These are phyloP conservation scores for Artemisia annua DNA, from an alignment of 129 eudicot genomes.

Conservation along the genomic window DNA sequence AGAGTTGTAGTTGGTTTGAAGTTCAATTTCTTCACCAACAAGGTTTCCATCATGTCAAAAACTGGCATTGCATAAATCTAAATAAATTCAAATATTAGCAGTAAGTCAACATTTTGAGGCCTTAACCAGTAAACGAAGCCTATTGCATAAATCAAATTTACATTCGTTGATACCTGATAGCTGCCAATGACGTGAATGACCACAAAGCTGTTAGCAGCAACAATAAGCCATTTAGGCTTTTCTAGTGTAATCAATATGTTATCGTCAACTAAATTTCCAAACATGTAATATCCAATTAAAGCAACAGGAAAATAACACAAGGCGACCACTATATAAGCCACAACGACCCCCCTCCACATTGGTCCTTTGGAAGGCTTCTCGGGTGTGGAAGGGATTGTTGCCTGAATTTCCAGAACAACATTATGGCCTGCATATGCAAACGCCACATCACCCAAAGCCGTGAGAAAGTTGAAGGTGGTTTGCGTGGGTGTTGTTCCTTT, in stretches of 20 bases:
- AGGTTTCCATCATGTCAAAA: constrained; percentile 76
- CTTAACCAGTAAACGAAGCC: background rate
- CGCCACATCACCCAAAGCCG: constrained; percentile 70
- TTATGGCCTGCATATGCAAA: constrained; percentile 86
- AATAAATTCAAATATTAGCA: background rate
- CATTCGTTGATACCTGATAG: constrained; percentile 50
- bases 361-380: constrained; percentile 73
- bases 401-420: constrained; percentile 81
- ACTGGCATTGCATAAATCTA: constrained; percentile 85
- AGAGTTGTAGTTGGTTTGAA: constrained; percentile 55
- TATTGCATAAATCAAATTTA: too few species aligned
- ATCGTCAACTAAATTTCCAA: constrained; percentile 62
- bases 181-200: constrained; percentile 74
- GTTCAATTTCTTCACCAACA: constrained; percentile 53
- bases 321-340: constrained; percentile 71
- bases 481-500: constrained; percentile 29
- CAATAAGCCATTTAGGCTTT: constrained; percentile 73
- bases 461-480: constrained; percentile 55
- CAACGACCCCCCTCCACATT: constrained; percentile 71
- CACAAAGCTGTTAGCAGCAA: constrained; percentile 69
- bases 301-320: constrained; percentile 79
- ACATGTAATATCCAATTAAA: constrained; percentile 51
- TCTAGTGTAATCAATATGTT: constrained; percentile 55
- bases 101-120: background rate
- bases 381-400: constrained; percentile 76